Evolutionary conservation across 1,284 basidiomycete species (phyloP).

Genomic region (Anthracocystis walkeri): DNA sequence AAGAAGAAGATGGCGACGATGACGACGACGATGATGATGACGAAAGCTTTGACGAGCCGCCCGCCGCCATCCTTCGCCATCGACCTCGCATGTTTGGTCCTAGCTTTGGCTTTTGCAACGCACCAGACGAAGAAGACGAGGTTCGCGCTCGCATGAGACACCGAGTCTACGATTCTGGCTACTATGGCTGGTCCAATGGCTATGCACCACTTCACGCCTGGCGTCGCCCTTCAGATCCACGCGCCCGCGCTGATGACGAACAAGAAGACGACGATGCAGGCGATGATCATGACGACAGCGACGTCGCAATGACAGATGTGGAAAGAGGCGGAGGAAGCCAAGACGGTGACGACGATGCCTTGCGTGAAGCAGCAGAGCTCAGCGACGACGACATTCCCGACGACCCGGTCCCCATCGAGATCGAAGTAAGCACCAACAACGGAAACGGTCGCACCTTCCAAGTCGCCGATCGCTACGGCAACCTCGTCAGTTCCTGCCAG

Average conservation of each 20-base stretch:
- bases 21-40: constrained; percentile 14
- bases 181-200: constrained; percentile 43
- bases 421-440: constrained; percentile 26
- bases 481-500: constrained; percentile 13
- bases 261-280: constrained; percentile 14
- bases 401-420: constrained; percentile 42
- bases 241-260: constrained; percentile 3
- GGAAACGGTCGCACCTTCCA: constrained; percentile 32
- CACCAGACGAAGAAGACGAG: constrained; percentile 42
- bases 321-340: constrained; percentile 8
- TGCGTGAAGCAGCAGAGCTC: constrained; percentile 22
- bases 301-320: constrained; percentile 16
- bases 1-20: constrained; percentile 5
- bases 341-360: constrained; percentile 38
- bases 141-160: constrained; percentile 41
- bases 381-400: constrained; percentile 34
- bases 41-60: constrained; percentile 42
- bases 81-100: constrained; percentile 38
- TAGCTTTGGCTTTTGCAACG: constrained; percentile 44
- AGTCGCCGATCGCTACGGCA: constrained; percentile 42
- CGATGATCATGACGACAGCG: constrained; percentile 1
- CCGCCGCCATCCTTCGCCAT: constrained; percentile 30
- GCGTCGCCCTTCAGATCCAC: constrained; percentile 14
- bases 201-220: constrained; percentile 45
- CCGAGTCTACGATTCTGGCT: constrained; percentile 46